Evolutionary conservation across 2,329 filamentous ascomycete genomes (phyloP).

Genomic region (Hysterium pulicare): DNA sequence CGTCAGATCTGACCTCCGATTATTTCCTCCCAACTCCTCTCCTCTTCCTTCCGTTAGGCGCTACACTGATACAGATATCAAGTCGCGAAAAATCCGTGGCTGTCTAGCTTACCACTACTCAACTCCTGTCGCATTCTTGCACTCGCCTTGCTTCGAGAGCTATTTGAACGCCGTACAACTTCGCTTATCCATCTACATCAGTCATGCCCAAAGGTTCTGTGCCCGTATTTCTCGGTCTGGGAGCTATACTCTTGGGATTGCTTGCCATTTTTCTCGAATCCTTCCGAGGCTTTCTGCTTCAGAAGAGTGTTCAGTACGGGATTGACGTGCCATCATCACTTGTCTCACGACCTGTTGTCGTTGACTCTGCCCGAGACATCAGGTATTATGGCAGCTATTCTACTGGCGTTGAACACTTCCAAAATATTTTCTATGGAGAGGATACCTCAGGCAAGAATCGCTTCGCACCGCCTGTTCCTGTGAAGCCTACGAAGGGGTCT

Average conservation of each 20-base stretch:
- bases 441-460: constrained; percentile 4
- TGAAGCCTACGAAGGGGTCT: not conserved
- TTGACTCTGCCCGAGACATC: not conserved
- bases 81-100: too few relatives aligned
- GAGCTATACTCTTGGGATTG: not conserved
- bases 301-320: not conserved
- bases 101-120: too few relatives aligned
- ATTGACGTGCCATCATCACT: not conserved
- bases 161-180: too few relatives aligned
- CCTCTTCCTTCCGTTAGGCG: too few relatives aligned
- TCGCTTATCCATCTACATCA: too few relatives aligned
- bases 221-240: not conserved
- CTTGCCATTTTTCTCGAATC: not conserved
- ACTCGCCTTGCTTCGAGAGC: too few relatives aligned
- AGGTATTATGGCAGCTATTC: not conserved
- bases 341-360: not conserved
- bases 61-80: too few relatives aligned
- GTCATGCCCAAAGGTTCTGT: not conserved
- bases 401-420: constrained; percentile 1
- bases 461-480: constrained; percentile 1
- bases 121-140: too few relatives aligned
- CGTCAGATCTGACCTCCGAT: too few relatives aligned
- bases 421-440: constrained; percentile 5
- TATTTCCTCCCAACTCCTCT: too few relatives aligned
- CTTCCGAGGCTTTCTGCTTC: not conserved